Conservation (phyloP, 768 basidiomycete genomes). For the Thelephora ganbajun region DNA sequence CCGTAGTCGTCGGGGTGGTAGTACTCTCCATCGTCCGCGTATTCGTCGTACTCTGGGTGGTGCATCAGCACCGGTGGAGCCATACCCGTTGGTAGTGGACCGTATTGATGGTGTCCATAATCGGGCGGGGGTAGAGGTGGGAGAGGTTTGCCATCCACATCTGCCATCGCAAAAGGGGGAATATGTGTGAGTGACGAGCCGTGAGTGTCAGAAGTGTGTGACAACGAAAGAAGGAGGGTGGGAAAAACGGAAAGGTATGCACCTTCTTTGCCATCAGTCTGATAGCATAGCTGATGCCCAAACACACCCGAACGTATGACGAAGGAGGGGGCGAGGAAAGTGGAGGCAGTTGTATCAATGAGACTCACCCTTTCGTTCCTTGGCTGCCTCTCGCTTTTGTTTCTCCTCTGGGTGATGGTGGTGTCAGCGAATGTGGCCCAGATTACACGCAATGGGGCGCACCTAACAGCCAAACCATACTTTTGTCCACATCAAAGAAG, state of each 20-base stretch:
- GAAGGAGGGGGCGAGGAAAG: constrained; percentile 11
- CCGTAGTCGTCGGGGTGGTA: constrained; percentile 5
- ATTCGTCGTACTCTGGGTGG: constrained; percentile 10
- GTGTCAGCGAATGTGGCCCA: background rate
- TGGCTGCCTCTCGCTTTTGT: constrained; percentile 43
- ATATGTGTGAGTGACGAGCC: constrained; percentile 2
- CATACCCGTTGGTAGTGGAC: no score
- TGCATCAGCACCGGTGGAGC: constrained; percentile 2
- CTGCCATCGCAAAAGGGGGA: constrained; percentile 1
- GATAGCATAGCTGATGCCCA: background rate
- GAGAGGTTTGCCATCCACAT: constrained; percentile 11
- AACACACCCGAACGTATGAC: background rate
- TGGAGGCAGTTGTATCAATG: constrained; percentile 14
- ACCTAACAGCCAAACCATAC: constrained; percentile 67
- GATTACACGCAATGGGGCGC: constrained; percentile 14
- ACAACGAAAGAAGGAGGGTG: background rate
- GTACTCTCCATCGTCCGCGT: constrained; percentile 7
- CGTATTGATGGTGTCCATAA: background rate
- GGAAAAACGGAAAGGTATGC: constrained; percentile 2
- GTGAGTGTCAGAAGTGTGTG: background rate
- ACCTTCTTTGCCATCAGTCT: constrained; percentile 3
- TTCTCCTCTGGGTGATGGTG: constrained; percentile 46
- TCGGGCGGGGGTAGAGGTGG: constrained; percentile 6
- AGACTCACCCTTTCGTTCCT: constrained; percentile 78
- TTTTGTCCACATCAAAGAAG: constrained; percentile 73